These are phyloP conservation scores for Mrakia gelida DNA, from an alignment of 768 basidiomycete genomes.

Conservation along the genomic window DNA sequence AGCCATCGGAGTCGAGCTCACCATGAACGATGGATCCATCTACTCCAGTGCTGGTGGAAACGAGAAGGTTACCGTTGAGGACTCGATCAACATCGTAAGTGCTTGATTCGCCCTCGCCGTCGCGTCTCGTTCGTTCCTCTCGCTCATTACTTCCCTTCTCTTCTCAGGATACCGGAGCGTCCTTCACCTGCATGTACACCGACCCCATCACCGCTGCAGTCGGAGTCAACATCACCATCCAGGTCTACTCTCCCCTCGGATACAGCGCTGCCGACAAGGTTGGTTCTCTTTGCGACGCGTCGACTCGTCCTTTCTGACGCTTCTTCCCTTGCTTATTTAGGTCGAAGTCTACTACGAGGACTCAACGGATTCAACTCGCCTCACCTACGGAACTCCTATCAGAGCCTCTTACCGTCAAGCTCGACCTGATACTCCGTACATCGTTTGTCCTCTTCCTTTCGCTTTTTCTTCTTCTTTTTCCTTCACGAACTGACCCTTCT, in stretches of 20 bases:
- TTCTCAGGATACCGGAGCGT: background rate
- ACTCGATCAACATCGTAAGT: slow-evolving; percentile 19
- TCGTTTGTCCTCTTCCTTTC: background rate
- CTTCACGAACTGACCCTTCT: background rate
- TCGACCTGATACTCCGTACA: background rate
- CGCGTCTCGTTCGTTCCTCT: no score
- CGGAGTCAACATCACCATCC: slow-evolving; percentile 22
- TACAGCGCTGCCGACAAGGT: slow-evolving; percentile 7
- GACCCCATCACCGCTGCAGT: background rate
- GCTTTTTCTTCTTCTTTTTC: background rate
- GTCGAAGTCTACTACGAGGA: slow-evolving; percentile 10
- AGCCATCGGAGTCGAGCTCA: background rate
- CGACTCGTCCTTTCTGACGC: background rate
- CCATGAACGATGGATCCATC: slow-evolving; percentile 3
- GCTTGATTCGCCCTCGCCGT: background rate
- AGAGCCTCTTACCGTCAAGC: background rate
- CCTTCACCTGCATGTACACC: slow-evolving; percentile 17
- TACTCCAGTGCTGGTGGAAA: slow-evolving; percentile 9
- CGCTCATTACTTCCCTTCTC: background rate
- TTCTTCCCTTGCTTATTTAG: background rate
- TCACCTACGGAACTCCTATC: background rate
- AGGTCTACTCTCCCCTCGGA: background rate
- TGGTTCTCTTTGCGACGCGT: background rate
- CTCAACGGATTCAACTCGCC: background rate
- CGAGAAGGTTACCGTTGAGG: slow-evolving; percentile 13